Percentiles rank a stretch among this genome's conserved stretches.
phyloP scores from a whole-genome alignment of 495 filamentous ascomycete species.

The Podospora pseudopauciseta region DNA sequence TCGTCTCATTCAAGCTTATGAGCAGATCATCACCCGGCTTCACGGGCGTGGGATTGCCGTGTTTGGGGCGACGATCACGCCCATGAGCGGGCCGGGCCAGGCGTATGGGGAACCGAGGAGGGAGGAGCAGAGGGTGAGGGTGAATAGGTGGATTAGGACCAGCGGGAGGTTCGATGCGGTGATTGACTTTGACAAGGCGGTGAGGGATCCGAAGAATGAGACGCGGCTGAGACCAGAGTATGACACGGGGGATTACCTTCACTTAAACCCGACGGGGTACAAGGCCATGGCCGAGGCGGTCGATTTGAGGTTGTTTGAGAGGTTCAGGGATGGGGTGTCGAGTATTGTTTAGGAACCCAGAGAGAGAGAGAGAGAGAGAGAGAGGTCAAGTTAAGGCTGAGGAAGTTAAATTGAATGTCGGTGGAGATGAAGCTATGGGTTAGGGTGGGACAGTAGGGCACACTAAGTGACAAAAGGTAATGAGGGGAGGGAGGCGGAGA shows the following conservation, averaged over 20 bases:
- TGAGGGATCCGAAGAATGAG: conserved; percentile 47
- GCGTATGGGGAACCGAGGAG: conserved; percentile 47
- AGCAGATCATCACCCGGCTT: conserved; percentile 53
- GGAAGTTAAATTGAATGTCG: neutral
- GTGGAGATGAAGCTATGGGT: neutral
- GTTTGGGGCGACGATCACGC: conserved; percentile 62
- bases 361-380: neutral
- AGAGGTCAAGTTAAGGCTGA: neutral
- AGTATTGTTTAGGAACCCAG: conserved; percentile 17
- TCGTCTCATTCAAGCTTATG: conserved; percentile 51
- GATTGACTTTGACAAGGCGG: conserved; percentile 56
- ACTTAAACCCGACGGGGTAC: conserved; percentile 58
- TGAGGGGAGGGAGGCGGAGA: neutral
- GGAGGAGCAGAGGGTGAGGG: conserved; percentile 50
- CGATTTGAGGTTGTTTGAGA: conserved; percentile 48
- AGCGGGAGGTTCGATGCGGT: conserved; percentile 58
- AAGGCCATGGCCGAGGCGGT: conserved; percentile 54
- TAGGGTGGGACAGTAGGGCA: neutral
- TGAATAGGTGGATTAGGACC: conserved; percentile 60
- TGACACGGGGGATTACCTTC: conserved; percentile 62
- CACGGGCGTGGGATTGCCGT: conserved; percentile 49
- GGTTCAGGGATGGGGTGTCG: conserved; percentile 23
- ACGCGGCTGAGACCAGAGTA: conserved; percentile 43
- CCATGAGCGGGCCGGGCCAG: conserved; percentile 46
- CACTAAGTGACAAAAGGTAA: neutral